Base-by-base conservation (phyloP, 2,329 filamentous ascomycete species). In the Colletotrichum liaoningense region DNA sequence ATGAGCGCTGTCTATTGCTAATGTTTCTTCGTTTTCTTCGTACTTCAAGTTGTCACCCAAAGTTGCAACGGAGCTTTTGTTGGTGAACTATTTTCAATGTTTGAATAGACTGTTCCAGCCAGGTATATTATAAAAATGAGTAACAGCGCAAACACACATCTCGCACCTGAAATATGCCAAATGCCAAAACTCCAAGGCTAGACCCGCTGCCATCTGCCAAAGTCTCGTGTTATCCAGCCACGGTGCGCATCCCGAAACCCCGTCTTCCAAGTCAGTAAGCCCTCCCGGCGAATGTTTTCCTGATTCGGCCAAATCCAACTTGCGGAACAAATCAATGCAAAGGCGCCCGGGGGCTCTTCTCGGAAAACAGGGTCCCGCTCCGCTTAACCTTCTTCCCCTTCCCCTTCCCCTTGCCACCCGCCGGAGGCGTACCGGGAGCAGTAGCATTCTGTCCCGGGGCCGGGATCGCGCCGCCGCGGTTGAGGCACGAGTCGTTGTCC, bases 401-500 rank as follows among this genome's bases (percentile, higher is more conserved):
- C 22, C 65, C 64, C 54, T 64, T 69, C 5, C 2, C 19, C 66
- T 62, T 70, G 22, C 65, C 64, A 4, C 54, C 16, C 33, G 35
- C 54, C 26, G 12, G 57, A 22, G 5, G 67, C 1, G 38, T n/a
- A 1, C 46, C 30, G 0, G 64, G 16, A 4, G 63, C 35, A 19
- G 42, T 57, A 19, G 30, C 26, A 42, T 64, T 70, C 3, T 49
- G 42, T 8, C 24, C 54, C n/a, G 42, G 59, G 5, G 69, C 30
- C 5, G 69, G 66, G 22, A 63, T 69, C 5, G 38, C 69, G 24
- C 66, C 66, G 42, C 66, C 59, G 59, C 59, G 54, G 11, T 73
- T 69, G 24, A 73, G 46, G 42, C 70, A 73, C 5, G 60, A 65
- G n/a, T 49, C 28, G 55, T 73, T 73, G 55, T 70, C 70, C 42